A percentile compares a stretch with the other conserved stretches of the same genome.
These are phyloP conservation scores for Hordeum pubiflorum DNA, from an alignment of 202 grass and related monocot genomes.

Conservation along the genomic window DNA sequence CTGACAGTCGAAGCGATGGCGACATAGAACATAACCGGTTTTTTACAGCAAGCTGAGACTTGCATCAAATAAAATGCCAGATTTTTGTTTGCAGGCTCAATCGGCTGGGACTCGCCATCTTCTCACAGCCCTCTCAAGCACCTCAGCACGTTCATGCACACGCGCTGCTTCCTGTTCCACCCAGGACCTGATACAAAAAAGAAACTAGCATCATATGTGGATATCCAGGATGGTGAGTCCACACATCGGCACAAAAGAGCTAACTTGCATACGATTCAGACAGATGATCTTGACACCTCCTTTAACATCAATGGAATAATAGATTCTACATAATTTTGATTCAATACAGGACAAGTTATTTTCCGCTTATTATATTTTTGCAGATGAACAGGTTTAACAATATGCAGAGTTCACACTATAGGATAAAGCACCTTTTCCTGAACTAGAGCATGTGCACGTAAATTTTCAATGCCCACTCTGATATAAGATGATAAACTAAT, in stretches of 20 bases:
- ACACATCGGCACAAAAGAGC: background rate
- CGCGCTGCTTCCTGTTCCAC: conserved; percentile 65
- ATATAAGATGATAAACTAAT: background rate
- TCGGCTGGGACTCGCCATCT: conserved; percentile 58
- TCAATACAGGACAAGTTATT: background rate
- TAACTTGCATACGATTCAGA: background rate
- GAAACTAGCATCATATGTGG: background rate
- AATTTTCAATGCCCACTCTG: background rate
- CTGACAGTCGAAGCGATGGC: background rate
- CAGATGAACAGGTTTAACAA: background rate
- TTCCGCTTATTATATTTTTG: background rate
- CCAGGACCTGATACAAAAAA: conserved; percentile 49
- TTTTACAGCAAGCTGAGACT: background rate
- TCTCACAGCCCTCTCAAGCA: conserved; percentile 57
- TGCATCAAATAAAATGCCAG: background rate
- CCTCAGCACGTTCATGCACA: conserved; percentile 40
- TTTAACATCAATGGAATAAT: background rate
- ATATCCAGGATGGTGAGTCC: background rate
- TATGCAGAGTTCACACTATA: background rate
- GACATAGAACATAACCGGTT: background rate
- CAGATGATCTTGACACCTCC: background rate
- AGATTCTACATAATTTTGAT: background rate
- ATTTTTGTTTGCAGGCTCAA: background rate
- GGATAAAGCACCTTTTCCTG: background rate
- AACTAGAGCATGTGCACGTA: background rate